Evolutionary conservation across 257 asterid genomes (phyloP).

Genomic region (Schizonepeta tenuifolia): DNA sequence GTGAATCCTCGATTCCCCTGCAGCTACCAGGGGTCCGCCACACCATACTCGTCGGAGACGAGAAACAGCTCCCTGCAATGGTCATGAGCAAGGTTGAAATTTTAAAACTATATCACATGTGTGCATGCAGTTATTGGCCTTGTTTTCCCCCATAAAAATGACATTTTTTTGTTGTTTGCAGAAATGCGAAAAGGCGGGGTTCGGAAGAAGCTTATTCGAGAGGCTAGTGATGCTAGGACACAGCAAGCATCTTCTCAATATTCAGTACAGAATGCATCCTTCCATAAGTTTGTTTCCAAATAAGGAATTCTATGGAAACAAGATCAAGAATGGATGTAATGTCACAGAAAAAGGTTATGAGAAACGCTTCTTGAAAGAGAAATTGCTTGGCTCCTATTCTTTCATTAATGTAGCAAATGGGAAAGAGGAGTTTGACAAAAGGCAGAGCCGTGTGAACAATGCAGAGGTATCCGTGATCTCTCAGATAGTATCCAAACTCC

Average conservation of each 20-base stretch:
- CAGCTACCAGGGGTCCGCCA: conserved; percentile 68
- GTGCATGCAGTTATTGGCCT: neutral
- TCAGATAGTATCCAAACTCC: conserved; percentile 54
- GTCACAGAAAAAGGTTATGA: conserved; percentile 46
- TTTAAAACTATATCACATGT: too few relatives aligned
- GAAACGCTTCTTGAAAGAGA: conserved; percentile 45
- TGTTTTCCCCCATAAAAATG: neutral
- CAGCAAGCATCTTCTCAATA: conserved; percentile 59
- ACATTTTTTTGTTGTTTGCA: conserved; percentile 22
- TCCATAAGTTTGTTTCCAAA: conserved; percentile 71
- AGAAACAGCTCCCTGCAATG: conserved; percentile 81
- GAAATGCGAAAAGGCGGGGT: conserved; percentile 54
- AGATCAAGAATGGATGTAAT: conserved; percentile 53
- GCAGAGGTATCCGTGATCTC: conserved; percentile 58
- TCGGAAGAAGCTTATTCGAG: conserved; percentile 80
- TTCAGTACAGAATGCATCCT: conserved; percentile 87
- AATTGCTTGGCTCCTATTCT: conserved; percentile 56
- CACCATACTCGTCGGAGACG: conserved; percentile 80
- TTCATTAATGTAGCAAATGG: conserved; percentile 62
- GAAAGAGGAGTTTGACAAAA: conserved; percentile 51
- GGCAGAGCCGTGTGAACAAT: conserved; percentile 51
- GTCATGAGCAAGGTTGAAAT: conserved; percentile 69
- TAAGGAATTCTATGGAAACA: conserved; percentile 49
- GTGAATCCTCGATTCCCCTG: conserved; percentile 76
- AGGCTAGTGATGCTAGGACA: conserved; percentile 60